Percentiles rank a stretch among this genome's conserved stretches.
phyloP scores from a whole-genome alignment of 2,329 filamentous ascomycete species.

The Trichoderma harzianum region DNA sequence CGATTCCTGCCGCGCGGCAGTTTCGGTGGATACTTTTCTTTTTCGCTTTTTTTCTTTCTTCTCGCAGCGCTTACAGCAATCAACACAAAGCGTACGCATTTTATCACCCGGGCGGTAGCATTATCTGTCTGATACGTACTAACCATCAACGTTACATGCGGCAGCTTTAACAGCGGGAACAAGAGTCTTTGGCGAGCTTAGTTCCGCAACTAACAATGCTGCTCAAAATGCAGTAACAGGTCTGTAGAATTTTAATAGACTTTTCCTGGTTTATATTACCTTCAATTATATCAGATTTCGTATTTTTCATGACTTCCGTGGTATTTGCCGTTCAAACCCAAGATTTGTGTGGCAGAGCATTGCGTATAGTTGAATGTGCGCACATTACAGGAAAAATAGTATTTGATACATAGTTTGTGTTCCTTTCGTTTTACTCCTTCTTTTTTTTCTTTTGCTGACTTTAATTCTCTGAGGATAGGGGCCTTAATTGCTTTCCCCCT shows the following conservation, averaged over 20 bases:
- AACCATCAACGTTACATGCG: not conserved
- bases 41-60: not conserved
- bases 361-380: no score
- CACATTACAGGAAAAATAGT: no score
- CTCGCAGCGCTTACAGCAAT: not conserved
- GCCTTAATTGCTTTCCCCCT: no score
- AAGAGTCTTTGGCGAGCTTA: not conserved
- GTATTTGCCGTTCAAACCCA: not conserved
- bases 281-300: not conserved
- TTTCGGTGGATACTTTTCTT: not conserved
- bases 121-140: not conserved
- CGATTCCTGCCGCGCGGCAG: not conserved
- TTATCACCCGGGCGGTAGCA: not conserved
- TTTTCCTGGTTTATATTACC: not conserved
- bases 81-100: not conserved
- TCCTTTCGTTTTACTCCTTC: rapidly evolving
- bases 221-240: not conserved
- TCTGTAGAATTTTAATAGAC: not conserved
- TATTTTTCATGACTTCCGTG: not conserved
- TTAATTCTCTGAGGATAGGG: no score
- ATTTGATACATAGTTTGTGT: no score
- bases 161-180: not conserved
- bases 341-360: no score
- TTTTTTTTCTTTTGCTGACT: no score
- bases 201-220: not conserved